A percentile compares a stretch with the other conserved stretches of the same genome.
Conservation (phyloP, 1,139 yeast species). For the Saccharomycopsis hybrid region DNA sequence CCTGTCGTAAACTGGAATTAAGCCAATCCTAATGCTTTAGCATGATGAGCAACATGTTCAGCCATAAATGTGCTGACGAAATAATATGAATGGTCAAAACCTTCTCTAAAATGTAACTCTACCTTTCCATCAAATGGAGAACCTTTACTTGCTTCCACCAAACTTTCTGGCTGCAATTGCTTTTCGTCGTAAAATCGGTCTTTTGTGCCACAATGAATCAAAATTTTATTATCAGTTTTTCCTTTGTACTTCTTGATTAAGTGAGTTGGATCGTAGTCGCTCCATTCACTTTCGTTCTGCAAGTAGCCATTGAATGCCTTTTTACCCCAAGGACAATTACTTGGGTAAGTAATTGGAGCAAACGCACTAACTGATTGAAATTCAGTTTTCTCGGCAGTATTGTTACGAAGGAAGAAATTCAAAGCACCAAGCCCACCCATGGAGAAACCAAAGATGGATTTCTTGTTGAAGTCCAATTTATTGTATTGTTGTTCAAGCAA, state of each 20-base stretch:
- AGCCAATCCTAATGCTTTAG: constrained; percentile 73
- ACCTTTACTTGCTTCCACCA: constrained; percentile 46
- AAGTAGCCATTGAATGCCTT: constrained; percentile 78
- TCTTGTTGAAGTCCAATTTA: constrained; percentile 48
- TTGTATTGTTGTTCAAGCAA: constrained; percentile 41
- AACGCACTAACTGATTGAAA: constrained; percentile 86
- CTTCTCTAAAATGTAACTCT: constrained; percentile 61
- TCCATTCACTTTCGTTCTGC: constrained; percentile 55
- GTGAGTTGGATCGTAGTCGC: constrained; percentile 72
- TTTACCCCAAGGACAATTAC: constrained; percentile 74
- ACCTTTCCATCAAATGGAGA: constrained; percentile 57
- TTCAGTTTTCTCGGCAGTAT: constrained; percentile 37
- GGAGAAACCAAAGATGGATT: constrained; percentile 87
- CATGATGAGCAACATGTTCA: constrained; percentile 84
- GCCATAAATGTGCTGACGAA: constrained; percentile 76
- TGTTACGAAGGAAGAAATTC: constrained; percentile 65
- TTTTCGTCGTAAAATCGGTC: constrained; percentile 57
- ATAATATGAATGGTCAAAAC: constrained; percentile 87
- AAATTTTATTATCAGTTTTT: constrained; percentile 47
- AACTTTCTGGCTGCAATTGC: constrained; percentile 73
- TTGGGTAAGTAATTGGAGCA: constrained; percentile 83
- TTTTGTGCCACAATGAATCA: constrained; percentile 76
- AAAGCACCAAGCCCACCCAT: constrained; percentile 98
- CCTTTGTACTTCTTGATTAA: constrained; percentile 48
- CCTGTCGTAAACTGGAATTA: too few species aligned